Conservation (phyloP, 1,284 basidiomycete genomes). For the Trichosporon coremiiforme region DNA sequence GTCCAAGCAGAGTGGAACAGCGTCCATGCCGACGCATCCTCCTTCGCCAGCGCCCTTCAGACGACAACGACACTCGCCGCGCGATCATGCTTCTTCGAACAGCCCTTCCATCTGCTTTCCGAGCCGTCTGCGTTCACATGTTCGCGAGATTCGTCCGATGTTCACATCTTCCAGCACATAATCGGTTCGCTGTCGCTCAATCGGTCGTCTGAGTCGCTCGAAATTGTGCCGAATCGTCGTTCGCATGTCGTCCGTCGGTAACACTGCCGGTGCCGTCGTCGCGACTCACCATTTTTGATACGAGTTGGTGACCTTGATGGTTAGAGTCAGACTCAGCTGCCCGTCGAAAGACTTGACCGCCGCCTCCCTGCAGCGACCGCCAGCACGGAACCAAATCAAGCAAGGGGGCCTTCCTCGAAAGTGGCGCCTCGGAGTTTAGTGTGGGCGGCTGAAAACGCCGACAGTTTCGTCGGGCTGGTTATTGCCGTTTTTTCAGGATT, state of each 20-base stretch:
- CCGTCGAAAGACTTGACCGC: conserved; percentile 1
- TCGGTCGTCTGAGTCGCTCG: neutral
- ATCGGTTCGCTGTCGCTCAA: neutral
- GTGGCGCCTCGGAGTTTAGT: neutral
- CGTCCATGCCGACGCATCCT: neutral
- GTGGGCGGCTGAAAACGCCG: neutral
- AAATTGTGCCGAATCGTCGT: neutral
- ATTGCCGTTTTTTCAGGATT: neutral
- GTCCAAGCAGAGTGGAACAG: neutral
- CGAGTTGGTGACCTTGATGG: conserved; percentile 38
- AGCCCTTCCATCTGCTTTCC: neutral
- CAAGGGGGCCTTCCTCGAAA: neutral
- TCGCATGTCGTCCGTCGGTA: conserved; percentile 9
- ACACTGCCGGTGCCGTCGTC: conserved; percentile 15
- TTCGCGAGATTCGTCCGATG: neutral
- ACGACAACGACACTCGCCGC: neutral
- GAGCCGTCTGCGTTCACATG: neutral
- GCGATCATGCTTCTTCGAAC: no score
- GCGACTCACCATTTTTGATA: conserved; percentile 48
- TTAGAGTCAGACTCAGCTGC: conserved; percentile 29
- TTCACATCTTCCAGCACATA: neutral
- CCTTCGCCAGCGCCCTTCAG: neutral
- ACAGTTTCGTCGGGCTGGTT: neutral
- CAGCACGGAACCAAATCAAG: neutral
- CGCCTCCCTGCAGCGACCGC: neutral